Evolutionary conservation across 2,329 filamentous ascomycete genomes (phyloP).

Genomic region (Fusarium armeniacum): DNA sequence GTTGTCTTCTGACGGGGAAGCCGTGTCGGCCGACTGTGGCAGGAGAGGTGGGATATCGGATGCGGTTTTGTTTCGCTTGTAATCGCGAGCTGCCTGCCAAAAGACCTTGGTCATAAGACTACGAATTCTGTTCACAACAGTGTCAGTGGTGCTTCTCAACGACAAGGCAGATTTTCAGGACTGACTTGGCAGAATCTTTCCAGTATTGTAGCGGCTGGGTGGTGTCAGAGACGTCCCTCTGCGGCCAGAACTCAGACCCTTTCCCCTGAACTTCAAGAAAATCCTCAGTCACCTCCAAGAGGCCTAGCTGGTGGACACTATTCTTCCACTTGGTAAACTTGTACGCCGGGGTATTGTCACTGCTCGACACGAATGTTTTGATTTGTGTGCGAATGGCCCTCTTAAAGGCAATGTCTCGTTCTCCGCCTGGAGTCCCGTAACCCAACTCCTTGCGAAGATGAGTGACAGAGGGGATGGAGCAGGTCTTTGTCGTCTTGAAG

Average conservation of each 20-base stretch:
- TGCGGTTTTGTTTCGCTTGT: constrained; percentile 10
- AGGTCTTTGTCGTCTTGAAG: constrained; percentile 21
- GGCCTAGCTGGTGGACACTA: constrained; percentile 30
- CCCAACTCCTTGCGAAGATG: constrained; percentile 38
- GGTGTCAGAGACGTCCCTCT: not conserved
- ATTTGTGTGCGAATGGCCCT: constrained; percentile 18
- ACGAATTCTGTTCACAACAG: constrained; percentile 13
- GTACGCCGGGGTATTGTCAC: not conserved
- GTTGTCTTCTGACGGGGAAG: not conserved
- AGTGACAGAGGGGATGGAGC: constrained; percentile 31
- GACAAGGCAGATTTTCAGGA: not conserved
- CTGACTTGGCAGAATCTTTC: constrained; percentile 26
- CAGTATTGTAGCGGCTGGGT: constrained; percentile 24
- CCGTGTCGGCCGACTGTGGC: not conserved
- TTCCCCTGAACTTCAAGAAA: constrained; percentile 36
- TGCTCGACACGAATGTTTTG: constrained; percentile 16
- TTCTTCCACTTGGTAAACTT: constrained; percentile 34
- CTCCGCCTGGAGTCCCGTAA: constrained; percentile 22
- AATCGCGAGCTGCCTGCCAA: constrained; percentile 22
- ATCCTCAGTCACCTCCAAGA: constrained; percentile 35
- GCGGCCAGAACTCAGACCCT: constrained; percentile 41
- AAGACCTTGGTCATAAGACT: constrained; percentile 35
- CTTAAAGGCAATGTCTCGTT: constrained; percentile 40
- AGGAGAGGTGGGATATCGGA: accelerated
- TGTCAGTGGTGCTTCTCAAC: not conserved